These are phyloP conservation scores for Globisporangium recalcitrans DNA, from an alignment of 352 stramenopile species.

Conservation along the genomic window DNA sequence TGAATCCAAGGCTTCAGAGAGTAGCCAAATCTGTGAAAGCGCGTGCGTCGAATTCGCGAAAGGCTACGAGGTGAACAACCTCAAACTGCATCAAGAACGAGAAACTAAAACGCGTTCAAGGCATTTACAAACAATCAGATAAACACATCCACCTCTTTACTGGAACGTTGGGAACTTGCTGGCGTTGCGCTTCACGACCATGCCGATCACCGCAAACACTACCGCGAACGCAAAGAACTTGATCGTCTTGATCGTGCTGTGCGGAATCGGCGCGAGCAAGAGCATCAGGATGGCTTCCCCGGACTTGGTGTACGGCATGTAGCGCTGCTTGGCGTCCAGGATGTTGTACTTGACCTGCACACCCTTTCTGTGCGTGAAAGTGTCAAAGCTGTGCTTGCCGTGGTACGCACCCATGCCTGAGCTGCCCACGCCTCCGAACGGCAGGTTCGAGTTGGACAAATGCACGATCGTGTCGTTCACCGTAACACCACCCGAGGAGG, in stretches of 20 bases:
- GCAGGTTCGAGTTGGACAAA: slow-evolving; percentile 51
- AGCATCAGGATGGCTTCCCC: slow-evolving; percentile 19
- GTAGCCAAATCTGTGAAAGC: neutral
- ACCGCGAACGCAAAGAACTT: slow-evolving; percentile 29
- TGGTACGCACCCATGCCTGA: slow-evolving; percentile 84
- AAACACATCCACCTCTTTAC: neutral
- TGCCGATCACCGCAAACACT: slow-evolving; percentile 20
- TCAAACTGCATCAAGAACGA: neutral
- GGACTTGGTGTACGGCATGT: slow-evolving; percentile 52
- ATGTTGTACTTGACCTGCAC: slow-evolving; percentile 34
- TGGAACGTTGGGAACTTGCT: slow-evolving; percentile 2
- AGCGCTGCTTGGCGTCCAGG: slow-evolving; percentile 52
- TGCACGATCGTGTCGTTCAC: slow-evolving; percentile 87
- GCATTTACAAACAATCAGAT: neutral
- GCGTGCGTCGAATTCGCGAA: neutral
- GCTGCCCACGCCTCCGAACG: slow-evolving; percentile 79
- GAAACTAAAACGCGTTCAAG: neutral
- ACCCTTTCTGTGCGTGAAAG: slow-evolving; percentile 62
- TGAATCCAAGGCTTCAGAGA: neutral
- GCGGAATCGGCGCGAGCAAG: slow-evolving; percentile 33
- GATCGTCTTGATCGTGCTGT: slow-evolving; percentile 23
- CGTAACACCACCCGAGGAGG: slow-evolving; percentile 49
- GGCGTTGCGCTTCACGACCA: slow-evolving; percentile 18
- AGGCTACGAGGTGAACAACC: too few relatives aligned
- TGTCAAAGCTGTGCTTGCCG: slow-evolving; percentile 71